Evolutionary conservation across 1,284 basidiomycete species (phyloP), one percentile per base, ranked within the genome.

Genomic region (Ceratobasidium sp.): DNA sequence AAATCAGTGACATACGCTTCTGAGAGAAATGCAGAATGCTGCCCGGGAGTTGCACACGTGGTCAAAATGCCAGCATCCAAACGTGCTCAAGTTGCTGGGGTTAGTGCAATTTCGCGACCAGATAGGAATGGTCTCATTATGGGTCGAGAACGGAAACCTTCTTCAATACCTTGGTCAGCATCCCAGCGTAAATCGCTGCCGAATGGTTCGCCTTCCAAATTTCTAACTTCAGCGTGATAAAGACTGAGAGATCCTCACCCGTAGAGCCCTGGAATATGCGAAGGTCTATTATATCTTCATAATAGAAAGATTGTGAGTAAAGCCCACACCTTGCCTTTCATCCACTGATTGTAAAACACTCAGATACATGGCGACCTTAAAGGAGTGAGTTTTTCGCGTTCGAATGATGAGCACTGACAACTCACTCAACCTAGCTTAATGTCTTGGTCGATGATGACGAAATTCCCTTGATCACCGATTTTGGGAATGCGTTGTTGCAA

Each of bases 331-430:
- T 23, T 9, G 30, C 26, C 13, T 18, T n/a, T 14, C 6, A 2
- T 7, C 11, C 7, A 44, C 18, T 44, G 35, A 1, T 5, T 7
- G 21, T n/a, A 1, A 7, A 1, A 46, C 5, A 41, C 11, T 2
- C 49, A 66, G 63, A 21, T 44, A 7, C 63, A 66, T 54, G 63
- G 63, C 38, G 63, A 66, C 30, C 49, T 66, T 8, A 66, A 66
- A 54, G 49, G 63, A 28, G 63, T 54, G 18, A 50, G 8, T 18
- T 13, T 11, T 32, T 7, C 13, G 16, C 4, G 2, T 8, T 13
- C 1, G 8, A 7, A 21, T n/a, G 9, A n/a, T 13, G 23, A 2
- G 4, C 16, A 11, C 2, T 11, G 8, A 21, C n/a, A 2, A 1
- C 1, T 1, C 38, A 63, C 30, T 21, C 28, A 16, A 5, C 1